Conservation (phyloP, 495 filamentous ascomycete species). For the Aspergillus cristatus region DNA sequence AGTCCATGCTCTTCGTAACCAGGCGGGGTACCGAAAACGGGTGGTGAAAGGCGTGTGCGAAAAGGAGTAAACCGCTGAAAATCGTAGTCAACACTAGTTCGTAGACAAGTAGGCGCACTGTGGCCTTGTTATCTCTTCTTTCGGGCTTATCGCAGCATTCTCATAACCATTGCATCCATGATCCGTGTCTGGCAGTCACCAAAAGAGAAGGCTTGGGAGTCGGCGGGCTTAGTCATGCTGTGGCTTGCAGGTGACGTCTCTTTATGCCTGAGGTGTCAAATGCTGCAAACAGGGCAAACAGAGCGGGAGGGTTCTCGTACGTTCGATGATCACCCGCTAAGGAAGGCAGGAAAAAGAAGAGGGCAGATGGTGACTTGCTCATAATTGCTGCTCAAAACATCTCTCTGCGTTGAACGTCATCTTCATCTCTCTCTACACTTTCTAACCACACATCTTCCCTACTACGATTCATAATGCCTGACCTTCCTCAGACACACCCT, state of each 20-base stretch:
- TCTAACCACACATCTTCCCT: conserved; percentile 3
- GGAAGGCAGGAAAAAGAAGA: conserved; percentile 8
- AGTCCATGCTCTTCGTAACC: conserved; percentile 2
- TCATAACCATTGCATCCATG: not conserved
- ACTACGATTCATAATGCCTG: conserved; percentile 18
- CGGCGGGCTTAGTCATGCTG: conserved; percentile 10
- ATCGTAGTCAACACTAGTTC: not conserved
- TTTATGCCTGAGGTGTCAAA: conserved; percentile 10
- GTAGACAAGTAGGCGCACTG: not conserved
- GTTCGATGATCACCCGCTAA: conserved; percentile 23
- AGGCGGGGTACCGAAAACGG: conserved; percentile 1
- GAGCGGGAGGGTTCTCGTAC: conserved; percentile 27
- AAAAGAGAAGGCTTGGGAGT: not conserved
- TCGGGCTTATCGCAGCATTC: conserved; percentile 9
- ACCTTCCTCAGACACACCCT: conserved; percentile 21
- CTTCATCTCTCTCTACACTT: conserved; percentile 5
- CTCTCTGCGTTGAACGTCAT: conserved; percentile 6
- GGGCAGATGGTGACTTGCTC: too few relatives aligned
- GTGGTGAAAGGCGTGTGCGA: not conserved
- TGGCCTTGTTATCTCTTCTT: not conserved
- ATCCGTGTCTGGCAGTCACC: not conserved
- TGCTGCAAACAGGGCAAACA: conserved; percentile 29
- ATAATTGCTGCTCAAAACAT: too few relatives aligned
- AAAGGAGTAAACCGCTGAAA: not conserved
- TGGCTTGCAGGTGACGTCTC: not conserved